Evolutionary conservation across 176 grass and related monocot genomes (phyloP).

Genomic region (Oryza longistaminata): DNA sequence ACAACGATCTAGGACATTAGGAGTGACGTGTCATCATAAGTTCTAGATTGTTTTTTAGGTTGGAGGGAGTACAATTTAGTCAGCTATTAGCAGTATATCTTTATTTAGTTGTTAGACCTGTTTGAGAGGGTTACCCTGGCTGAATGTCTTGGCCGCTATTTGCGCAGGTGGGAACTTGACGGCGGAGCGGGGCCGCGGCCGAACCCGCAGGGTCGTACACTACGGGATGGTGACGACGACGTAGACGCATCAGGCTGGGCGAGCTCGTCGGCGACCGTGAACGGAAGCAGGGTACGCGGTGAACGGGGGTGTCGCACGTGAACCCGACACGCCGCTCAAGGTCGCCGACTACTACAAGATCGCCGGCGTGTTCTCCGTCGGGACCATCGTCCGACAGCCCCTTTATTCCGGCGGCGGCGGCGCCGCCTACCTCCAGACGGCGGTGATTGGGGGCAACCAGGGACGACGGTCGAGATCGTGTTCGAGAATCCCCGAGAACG

Average conservation of each 20-base stretch:
- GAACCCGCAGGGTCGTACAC: conserved; percentile 94
- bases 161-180: conserved; percentile 80
- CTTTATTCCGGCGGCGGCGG: neutral
- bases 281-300: conserved; percentile 89
- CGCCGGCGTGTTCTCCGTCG: conserved; percentile 58
- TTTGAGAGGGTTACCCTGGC: too few species aligned
- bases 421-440: conserved; percentile 58
- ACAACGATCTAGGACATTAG: too few species aligned
- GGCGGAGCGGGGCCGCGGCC: conserved; percentile 84
- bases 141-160: neutral
- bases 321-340: conserved; percentile 79
- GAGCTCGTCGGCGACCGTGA: conserved; percentile 52
- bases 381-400: conserved; percentile 63
- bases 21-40: too few species aligned
- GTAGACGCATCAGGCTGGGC: too few species aligned
- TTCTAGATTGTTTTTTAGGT: too few species aligned
- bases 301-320: conserved; percentile 67
- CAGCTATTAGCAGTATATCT: too few species aligned
- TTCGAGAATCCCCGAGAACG: conserved; percentile 80
- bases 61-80: too few species aligned
- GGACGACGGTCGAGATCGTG: conserved; percentile 75
- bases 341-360: conserved; percentile 93
- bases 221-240: conserved; percentile 60
- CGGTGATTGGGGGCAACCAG: conserved; percentile 74
- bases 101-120: too few species aligned